Base-by-base conservation (phyloP, 306 rosid genomes). In the Trichosanthes cucumerina region DNA sequence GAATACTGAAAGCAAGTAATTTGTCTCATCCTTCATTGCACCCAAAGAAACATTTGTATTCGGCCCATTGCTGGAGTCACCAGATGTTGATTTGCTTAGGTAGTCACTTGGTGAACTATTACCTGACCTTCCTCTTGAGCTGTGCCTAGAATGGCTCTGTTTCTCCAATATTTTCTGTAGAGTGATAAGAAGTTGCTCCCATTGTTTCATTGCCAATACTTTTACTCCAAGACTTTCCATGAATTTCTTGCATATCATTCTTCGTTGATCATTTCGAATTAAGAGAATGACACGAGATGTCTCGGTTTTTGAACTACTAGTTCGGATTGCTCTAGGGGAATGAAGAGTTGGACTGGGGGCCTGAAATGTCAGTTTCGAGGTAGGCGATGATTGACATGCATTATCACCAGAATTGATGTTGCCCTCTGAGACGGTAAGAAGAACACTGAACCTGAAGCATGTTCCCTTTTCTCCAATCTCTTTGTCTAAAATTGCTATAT, bases 381-480 rank as follows among this genome's bases (percentile, higher is more conserved):
- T 63, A 44, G 80, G 72, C 13, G 49, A 68, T 57, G 50, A 11
- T 73, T 81, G 88, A 52, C 19, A 56, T 65, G 64, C 31, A n/a
- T 52, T 80, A 23, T 49, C 84, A 76, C 38, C 64, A 12, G 80
- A 78, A 50, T 75, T 75, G 24, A 44, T 26, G 79, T 50, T 82
- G 65, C 41, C 83, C 73, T 88, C 95, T 26, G 88, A 84, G 34
- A 52, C 36, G 2, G 56, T 53, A 26, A 92, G 84, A 21, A 84
- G 49, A 53, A 90, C 91, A 82, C 80, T 90, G 81, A 94, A 94
- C 80, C 84, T 92, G 66, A 94, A 89, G 73, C 96, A 90, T 9
- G 92, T 84, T 66, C 96, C 96, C 63, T 76, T 86, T 71, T 92
- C 89, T 0, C 90, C 93, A 0, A 72, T 74, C 31, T 88, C 92